Evolutionary conservation across 1,139 yeast genomes (phyloP), one percentile per base, ranked within the genome.

Genomic region (Debaryomycetaceae sp.): DNA sequence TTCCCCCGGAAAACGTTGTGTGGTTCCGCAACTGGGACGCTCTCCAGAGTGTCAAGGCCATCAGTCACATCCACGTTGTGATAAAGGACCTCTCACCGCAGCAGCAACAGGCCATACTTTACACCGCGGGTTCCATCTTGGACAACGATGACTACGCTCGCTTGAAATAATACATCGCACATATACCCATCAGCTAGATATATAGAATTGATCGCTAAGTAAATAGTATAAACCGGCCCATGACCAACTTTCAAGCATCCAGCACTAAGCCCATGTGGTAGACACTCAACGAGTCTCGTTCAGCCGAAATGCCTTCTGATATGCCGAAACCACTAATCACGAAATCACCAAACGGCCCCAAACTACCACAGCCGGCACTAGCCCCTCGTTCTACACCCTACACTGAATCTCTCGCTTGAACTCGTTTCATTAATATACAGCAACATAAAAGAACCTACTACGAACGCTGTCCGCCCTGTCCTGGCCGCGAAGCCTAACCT

Each of bases 1-100:
- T 79, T 17, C 51, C 58, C 1, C 49, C 63, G 45, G 67, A 68
- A 6, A 60, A 76, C 43, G 55, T 82, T 9, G 55, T 72, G 4
- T 82, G 87, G 87, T 82, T 82, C 60, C 74, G 81, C 52, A 82
- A 82, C 55, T 82, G 84, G 80, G 75, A 79, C 6, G 68, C 76
- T 6, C 61, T 82, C 38, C 87, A 82, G 56, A 79, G 85, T 53
- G 82, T 82, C 6, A 70, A 69, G 48, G 69, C 76, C 31, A 66
- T 82, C 34, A 80, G 85, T 38, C 87, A 82, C 57, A 64, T 82
- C 20, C 87, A 82, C 57, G 78, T 82, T 1, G 54, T 81, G 33
- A 56, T 81, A 14, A 69, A 64, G 42, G 77, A 71, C 22, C 54
- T 72, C 34, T 56, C 57, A 17, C 44, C 49, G 11, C 56, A 55